phyloP scores from a whole-genome alignment of 2,329 filamentous ascomycete species.

The Alternaria hordeiaustralica region DNA sequence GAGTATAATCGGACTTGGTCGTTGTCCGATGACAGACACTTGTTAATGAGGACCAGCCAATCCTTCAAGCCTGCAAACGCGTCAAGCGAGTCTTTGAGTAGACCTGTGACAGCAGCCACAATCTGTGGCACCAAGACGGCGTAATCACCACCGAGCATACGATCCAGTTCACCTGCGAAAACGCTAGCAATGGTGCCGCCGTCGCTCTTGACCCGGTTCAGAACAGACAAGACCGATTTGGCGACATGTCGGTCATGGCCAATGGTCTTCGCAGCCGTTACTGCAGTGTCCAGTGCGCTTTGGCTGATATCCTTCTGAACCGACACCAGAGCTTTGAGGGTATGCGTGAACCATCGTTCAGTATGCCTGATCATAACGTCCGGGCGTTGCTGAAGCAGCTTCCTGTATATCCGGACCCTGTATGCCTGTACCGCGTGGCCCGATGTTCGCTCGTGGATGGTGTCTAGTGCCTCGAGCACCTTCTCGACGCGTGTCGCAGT shows the following conservation, averaged over 20 bases:
- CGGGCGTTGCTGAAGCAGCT: slow-evolving; percentile 74
- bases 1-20: slow-evolving; percentile 68
- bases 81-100: slow-evolving; percentile 69
- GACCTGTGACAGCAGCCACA: slow-evolving; percentile 82
- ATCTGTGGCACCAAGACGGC: slow-evolving; percentile 79
- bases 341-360: slow-evolving; percentile 79
- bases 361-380: slow-evolving; percentile 72
- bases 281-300: slow-evolving; percentile 75
- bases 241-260: slow-evolving; percentile 73
- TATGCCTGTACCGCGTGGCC: slow-evolving; percentile 83
- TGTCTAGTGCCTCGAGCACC: slow-evolving; percentile 73
- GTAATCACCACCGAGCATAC: slow-evolving; percentile 63
- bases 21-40: slow-evolving; percentile 83
- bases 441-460: slow-evolving; percentile 73
- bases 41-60: slow-evolving; percentile 81
- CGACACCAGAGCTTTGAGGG: slow-evolving; percentile 83
- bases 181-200: slow-evolving; percentile 61
- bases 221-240: slow-evolving; percentile 69
- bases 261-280: slow-evolving; percentile 71
- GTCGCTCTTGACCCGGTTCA: slow-evolving; percentile 66
- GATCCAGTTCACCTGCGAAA: slow-evolving; percentile 69
- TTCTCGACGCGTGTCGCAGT: slow-evolving; percentile 72
- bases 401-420: slow-evolving; percentile 79
- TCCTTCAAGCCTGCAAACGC: slow-evolving; percentile 74
- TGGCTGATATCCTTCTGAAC: slow-evolving; percentile 76